Percentiles rank a stretch among this genome's conserved stretches.
These are phyloP conservation scores for Fusarium sterilihyphosum DNA, from an alignment of 2,329 filamentous ascomycete genomes.

Conservation along the genomic window DNA sequence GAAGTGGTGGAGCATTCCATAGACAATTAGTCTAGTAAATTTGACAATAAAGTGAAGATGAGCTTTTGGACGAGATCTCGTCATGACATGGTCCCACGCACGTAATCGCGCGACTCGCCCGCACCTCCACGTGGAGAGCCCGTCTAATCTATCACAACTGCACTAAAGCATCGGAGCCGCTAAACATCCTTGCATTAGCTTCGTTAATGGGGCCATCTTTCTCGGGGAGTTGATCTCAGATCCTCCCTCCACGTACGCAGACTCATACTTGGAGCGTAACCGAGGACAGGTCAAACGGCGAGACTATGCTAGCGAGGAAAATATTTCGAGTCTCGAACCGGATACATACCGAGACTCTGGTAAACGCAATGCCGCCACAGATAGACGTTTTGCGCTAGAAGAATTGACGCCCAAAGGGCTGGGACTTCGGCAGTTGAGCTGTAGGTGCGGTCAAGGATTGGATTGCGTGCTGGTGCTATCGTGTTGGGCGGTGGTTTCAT, in stretches of 20 bases:
- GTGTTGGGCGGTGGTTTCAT: neutral
- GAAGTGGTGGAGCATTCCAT: slow-evolving; percentile 68
- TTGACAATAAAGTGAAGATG: neutral
- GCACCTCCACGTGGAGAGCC: slow-evolving; percentile 16
- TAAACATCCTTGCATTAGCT: neutral
- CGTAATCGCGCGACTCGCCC: slow-evolving; percentile 19
- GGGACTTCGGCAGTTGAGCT: slow-evolving; percentile 12
- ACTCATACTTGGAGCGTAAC: neutral
- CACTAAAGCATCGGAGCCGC: slow-evolving; percentile 16
- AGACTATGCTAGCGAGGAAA: neutral
- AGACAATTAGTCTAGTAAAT: neutral
- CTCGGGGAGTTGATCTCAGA: slow-evolving; percentile 13
- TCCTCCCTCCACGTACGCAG: neutral
- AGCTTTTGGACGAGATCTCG: neutral
- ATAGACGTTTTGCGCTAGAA: slow-evolving; percentile 23
- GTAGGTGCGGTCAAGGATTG: slow-evolving; percentile 3
- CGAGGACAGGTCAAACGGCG: neutral
- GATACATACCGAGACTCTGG: neutral
- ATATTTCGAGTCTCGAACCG: neutral
- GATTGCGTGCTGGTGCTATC: slow-evolving; percentile 25
- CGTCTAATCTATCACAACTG: neutral
- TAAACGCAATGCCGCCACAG: slow-evolving; percentile 20
- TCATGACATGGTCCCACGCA: slow-evolving; percentile 28
- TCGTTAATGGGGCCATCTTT: neutral
- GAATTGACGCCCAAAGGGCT: neutral